A percentile compares a stretch with the other conserved stretches of the same genome.
phyloP scores from a whole-genome alignment of 2,329 filamentous ascomycete species.

The Hypoxylon sp. region DNA sequence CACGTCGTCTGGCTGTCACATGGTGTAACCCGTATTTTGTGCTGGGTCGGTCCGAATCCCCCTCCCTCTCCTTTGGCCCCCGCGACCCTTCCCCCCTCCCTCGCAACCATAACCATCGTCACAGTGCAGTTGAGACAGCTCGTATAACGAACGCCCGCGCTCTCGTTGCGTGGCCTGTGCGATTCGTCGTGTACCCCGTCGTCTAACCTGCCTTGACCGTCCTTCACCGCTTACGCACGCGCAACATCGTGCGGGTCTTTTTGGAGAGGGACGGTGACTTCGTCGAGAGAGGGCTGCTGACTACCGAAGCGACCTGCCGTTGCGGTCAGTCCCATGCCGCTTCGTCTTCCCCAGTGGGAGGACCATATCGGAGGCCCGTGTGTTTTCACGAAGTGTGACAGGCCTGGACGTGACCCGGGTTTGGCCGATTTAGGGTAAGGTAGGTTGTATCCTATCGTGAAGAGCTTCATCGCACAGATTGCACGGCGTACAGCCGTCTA shows the following conservation, averaged over 20 bases:
- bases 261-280: too few relatives aligned
- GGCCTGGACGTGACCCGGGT: not conserved
- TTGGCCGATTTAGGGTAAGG: not conserved
- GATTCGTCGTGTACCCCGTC: not conserved
- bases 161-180: not conserved
- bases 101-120: not conserved
- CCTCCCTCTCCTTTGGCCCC: too few relatives aligned
- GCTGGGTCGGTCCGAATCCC: constrained; percentile 25
- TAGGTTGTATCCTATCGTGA: not conserved
- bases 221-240: not conserved
- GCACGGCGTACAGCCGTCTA: not conserved
- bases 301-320: too few relatives aligned
- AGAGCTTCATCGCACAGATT: not conserved
- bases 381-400: too few relatives aligned
- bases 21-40: constrained; percentile 26
- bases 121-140: constrained; percentile 4
- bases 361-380: too few relatives aligned
- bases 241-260: not conserved
- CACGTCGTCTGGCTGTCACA: constrained; percentile 26
- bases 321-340: not conserved
- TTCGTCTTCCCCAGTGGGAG: not conserved
- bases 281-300: too few relatives aligned
- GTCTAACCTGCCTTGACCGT: not conserved
- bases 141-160: not conserved
- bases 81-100: not conserved